phyloP scores from a whole-genome alignment of 352 stramenopile species.

The Phytophthora megakarya region DNA sequence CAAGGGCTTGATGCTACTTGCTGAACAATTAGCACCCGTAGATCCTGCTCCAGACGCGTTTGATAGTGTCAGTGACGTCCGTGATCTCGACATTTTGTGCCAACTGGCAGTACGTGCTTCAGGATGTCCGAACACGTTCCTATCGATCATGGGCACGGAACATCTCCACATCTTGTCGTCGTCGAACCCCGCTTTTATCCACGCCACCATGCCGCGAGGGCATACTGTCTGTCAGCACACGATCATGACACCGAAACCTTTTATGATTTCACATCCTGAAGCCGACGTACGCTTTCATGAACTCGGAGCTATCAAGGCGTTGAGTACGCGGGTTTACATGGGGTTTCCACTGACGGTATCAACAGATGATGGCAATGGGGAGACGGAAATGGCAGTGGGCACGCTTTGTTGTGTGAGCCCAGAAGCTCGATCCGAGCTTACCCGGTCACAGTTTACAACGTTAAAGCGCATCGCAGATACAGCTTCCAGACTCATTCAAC shows the following conservation, averaged over 20 bases:
- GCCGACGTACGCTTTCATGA: conserved; percentile 39
- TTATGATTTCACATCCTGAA: conserved; percentile 34
- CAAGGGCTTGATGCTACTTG: conserved; percentile 17
- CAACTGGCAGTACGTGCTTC: conserved; percentile 27
- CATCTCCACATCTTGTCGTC: conserved; percentile 31
- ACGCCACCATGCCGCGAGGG: conserved; percentile 24
- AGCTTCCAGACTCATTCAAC: conserved; percentile 26
- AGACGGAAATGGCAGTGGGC: conserved; percentile 24
- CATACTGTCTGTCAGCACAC: conserved; percentile 32
- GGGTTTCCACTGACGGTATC: conserved; percentile 26
- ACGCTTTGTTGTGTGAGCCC: conserved; percentile 36
- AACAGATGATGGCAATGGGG: neutral
- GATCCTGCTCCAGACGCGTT: conserved; percentile 9
- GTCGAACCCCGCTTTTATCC: conserved; percentile 16
- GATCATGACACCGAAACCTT: conserved; percentile 32
- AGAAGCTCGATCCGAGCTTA: conserved; percentile 23
- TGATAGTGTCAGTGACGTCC: conserved; percentile 7
- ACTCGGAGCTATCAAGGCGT: conserved; percentile 5
- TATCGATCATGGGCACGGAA: conserved; percentile 30
- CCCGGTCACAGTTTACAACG: conserved; percentile 31
- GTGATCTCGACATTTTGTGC: conserved; percentile 30
- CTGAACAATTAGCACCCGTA: conserved; percentile 14
- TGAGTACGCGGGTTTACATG: conserved; percentile 16
- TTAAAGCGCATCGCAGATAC: conserved; percentile 23
- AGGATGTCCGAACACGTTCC: conserved; percentile 20